Base-by-base conservation (phyloP, 345 rosid genomes). In the Mercurialis annua region DNA sequence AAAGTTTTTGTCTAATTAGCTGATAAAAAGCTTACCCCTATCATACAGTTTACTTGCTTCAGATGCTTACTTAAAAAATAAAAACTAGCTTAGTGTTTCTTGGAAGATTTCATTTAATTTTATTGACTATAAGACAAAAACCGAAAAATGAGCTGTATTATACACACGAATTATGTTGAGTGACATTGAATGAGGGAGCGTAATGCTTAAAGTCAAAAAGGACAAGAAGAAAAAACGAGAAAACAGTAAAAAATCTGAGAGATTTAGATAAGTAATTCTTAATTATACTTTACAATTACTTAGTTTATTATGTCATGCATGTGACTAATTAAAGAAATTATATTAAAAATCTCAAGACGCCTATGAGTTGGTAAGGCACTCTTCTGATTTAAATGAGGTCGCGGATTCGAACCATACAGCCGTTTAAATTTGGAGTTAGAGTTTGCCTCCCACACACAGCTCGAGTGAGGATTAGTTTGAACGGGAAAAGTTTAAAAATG, bases 131-230 rank as follows among this genome's bases (percentile, higher is more conserved):
- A 66, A 65, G 17, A 33, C 11, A 62, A 59, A 65, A 59, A 64
- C 26, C 33, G 52, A 6, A 67, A 63, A 7, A 71, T 67, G 73
- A 60, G 66, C 65, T 68, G 76, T 62, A 34, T 55, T 34, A 60
- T 67, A 14, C 12, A 40, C 44, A 40, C 44, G 44, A 40, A 2
- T 49, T 6, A 65, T 17, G 49, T 29, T 38, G 38, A 47, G 55
- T 57, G 64, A 58, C 36, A 48, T 1, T 58, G 50, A 59, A 62
- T 58, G 50, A 59, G 58, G 67, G 52, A 29, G 60, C 48, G 23
- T 46, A 30, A 10, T 4, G 10, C 54, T 9, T n/a, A 5, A 30
- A 54, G 67, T 71, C 70, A 68, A 57, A 72, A 65, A 52, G 9
- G 29, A 38, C 67, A 11, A 24, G 61, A 23, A 62, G 75, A 73